A percentile compares a stretch with the other conserved stretches of the same genome.
phyloP scores from a whole-genome alignment of 2,329 filamentous ascomycete genomes.

The Teratosphaeria nubilosa region DNA sequence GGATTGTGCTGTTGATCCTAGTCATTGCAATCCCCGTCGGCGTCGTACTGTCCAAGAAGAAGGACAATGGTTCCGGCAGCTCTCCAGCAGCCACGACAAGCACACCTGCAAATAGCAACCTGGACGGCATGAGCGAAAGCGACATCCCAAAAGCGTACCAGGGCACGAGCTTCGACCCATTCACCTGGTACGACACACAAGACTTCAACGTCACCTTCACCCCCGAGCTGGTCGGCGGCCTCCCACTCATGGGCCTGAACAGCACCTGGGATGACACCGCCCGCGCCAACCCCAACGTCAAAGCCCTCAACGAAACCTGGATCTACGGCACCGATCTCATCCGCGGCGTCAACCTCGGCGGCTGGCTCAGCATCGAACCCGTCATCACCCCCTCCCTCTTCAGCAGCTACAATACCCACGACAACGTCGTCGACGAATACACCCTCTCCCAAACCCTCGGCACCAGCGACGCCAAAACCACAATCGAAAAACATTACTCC shows the following conservation, averaged over 20 bases:
- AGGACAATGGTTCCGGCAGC: constrained; percentile 10
- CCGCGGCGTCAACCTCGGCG: constrained; percentile 83
- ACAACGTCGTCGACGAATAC: constrained; percentile 75
- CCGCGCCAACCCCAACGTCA: constrained; percentile 68
- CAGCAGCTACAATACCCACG: constrained; percentile 49
- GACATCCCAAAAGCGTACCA: constrained; percentile 48
- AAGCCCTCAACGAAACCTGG: constrained; percentile 65
- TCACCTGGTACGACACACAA: constrained; percentile 78
- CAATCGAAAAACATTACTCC: constrained; percentile 84
- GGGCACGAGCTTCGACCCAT: constrained; percentile 76
- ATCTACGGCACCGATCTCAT: constrained; percentile 71
- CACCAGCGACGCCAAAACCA: constrained; percentile 48
- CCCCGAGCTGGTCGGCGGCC: constrained; percentile 66
- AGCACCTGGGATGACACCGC: constrained; percentile 76
- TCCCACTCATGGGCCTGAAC: constrained; percentile 86
- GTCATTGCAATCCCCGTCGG: constrained; percentile 39
- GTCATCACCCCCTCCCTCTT: constrained; percentile 95
- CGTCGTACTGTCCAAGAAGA: constrained; percentile 36
- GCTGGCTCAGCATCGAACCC: constrained; percentile 88
- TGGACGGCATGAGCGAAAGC: constrained; percentile 33
- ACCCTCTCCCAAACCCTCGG: constrained; percentile 67
- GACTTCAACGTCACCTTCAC: constrained; percentile 97
- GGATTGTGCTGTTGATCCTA: constrained; percentile 30
- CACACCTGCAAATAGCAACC: constrained; percentile 34
- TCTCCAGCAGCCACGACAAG: constrained; percentile 13